Conservation (phyloP, 208 protist species). For the Strigomonas oncopelti region DNA sequence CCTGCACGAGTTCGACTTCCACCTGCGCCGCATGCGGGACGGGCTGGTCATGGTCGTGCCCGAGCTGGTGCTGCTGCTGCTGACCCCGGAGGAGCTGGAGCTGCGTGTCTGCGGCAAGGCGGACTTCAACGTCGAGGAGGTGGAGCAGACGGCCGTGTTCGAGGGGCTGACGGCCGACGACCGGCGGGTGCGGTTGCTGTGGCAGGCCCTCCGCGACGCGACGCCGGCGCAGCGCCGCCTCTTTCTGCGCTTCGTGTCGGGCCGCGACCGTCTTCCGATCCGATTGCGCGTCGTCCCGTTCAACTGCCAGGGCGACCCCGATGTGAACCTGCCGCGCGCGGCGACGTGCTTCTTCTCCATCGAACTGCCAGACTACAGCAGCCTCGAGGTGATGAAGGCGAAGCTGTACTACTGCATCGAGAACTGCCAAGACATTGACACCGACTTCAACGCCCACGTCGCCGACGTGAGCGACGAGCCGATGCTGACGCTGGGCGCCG, state of each 20-base stretch:
- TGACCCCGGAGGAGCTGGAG: constrained; percentile 88
- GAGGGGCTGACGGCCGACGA: constrained; percentile 81
- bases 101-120: constrained; percentile 84
- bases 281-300: constrained; percentile 80
- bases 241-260: constrained; percentile 91
- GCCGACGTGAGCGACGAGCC: constrained; percentile 79
- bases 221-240: constrained; percentile 78
- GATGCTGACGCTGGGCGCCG: constrained; percentile 58
- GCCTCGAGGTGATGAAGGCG: constrained; percentile 87
- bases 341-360: constrained; percentile 96
- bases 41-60: constrained; percentile 88
- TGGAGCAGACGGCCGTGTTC: constrained; percentile 77
- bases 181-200: constrained; percentile 85
- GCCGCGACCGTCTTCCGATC: constrained; percentile 84
- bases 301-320: constrained; percentile 66
- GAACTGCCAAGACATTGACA: constrained; percentile 94
- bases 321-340: constrained; percentile 85
- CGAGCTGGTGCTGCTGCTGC: constrained; percentile 70
- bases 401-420: constrained; percentile 95
- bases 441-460: constrained; percentile 83
- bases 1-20: constrained; percentile 76
- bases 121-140: constrained; percentile 83
- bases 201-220: constrained; percentile 83
- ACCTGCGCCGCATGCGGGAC: constrained; percentile 76
- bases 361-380: constrained; percentile 93